phyloP scores from a whole-genome alignment of 768 basidiomycete genomes.

The Kwoniella mangroviensis region DNA sequence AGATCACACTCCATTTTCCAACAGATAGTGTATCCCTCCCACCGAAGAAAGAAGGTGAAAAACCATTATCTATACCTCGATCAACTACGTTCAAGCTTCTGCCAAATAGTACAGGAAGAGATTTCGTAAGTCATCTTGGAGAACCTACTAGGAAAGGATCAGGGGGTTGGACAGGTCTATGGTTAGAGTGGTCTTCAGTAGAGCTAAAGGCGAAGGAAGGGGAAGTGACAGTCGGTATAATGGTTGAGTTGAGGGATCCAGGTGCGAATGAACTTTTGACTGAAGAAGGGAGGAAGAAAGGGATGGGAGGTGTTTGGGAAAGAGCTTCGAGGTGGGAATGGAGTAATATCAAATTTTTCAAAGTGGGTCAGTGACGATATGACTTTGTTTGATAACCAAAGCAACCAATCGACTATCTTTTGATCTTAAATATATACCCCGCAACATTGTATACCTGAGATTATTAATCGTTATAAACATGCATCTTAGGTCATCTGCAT shows the following conservation, averaged over 20 bases:
- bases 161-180: slow-evolving; percentile 82
- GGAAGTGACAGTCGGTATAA: slow-evolving; percentile 35
- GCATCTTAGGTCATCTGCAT: slow-evolving; percentile 24
- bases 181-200: slow-evolving; percentile 86
- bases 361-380: slow-evolving; percentile 6
- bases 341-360: slow-evolving; percentile 50
- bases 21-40: slow-evolving; percentile 21
- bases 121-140: slow-evolving; percentile 74
- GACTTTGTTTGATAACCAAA: not conserved
- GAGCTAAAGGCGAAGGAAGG: slow-evolving; percentile 5
- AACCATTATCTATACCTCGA: slow-evolving; percentile 59
- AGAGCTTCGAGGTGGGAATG: slow-evolving; percentile 51
- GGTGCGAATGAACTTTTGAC: slow-evolving; percentile 34
- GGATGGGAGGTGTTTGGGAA: slow-evolving; percentile 54
- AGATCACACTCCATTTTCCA: slow-evolving; percentile 58
- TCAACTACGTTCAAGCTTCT: slow-evolving; percentile 31
- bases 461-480: slow-evolving; percentile 20
- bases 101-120: slow-evolving; percentile 69
- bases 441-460: slow-evolving; percentile 6
- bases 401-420: no score
- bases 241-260: slow-evolving; percentile 49
- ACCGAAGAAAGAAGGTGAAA: slow-evolving; percentile 14
- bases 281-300: slow-evolving; percentile 45
- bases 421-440: slow-evolving; percentile 20
- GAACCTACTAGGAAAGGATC: slow-evolving; percentile 92